Conservation (phyloP, 2,329 filamentous ascomycete species). For the Hymenoscyphus linearis region DNA sequence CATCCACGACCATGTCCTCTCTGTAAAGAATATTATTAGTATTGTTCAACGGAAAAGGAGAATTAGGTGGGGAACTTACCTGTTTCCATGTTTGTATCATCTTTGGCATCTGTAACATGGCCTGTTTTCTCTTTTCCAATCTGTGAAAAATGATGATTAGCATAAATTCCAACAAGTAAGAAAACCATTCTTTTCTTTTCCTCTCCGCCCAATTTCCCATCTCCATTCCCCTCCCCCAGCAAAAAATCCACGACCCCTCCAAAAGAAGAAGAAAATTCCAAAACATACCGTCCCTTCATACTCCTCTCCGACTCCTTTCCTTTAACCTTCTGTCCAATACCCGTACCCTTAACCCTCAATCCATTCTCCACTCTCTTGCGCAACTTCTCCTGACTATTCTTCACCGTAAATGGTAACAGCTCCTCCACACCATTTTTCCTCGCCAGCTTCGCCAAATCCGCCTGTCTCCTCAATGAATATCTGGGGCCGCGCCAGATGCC, state of each 20-base stretch:
- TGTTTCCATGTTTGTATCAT: constrained; percentile 91
- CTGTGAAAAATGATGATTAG: constrained; percentile 37
- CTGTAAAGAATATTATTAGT: constrained; percentile 36
- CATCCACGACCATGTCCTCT: constrained; percentile 67
- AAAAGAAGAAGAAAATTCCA: not conserved
- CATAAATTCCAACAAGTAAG: constrained; percentile 32
- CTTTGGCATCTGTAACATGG: constrained; percentile 91
- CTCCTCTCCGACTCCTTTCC: constrained; percentile 89
- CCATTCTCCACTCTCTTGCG: constrained; percentile 72
- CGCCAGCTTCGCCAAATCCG: constrained; percentile 84
- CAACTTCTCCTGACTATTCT: constrained; percentile 68
- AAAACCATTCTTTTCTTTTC: not conserved
- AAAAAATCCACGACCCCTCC: not conserved
- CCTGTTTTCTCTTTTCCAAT: constrained; percentile 82
- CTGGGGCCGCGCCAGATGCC: constrained; percentile 79
- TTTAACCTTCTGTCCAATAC: constrained; percentile 89
- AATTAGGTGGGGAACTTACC: constrained; percentile 46
- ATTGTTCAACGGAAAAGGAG: not conserved
- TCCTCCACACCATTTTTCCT: constrained; percentile 73
- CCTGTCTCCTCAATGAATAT: constrained; percentile 81
- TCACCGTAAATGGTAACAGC: constrained; percentile 69
- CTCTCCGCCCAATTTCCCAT: not conserved
- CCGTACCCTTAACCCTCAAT: constrained; percentile 83
- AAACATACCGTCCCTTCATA: constrained; percentile 64
- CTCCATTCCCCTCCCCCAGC: not conserved